Percentiles rank a stretch among this genome's conserved stretches.
These are phyloP conservation scores for Venturia asperata DNA, from an alignment of 2,329 filamentous ascomycete genomes.

Conservation along the genomic window DNA sequence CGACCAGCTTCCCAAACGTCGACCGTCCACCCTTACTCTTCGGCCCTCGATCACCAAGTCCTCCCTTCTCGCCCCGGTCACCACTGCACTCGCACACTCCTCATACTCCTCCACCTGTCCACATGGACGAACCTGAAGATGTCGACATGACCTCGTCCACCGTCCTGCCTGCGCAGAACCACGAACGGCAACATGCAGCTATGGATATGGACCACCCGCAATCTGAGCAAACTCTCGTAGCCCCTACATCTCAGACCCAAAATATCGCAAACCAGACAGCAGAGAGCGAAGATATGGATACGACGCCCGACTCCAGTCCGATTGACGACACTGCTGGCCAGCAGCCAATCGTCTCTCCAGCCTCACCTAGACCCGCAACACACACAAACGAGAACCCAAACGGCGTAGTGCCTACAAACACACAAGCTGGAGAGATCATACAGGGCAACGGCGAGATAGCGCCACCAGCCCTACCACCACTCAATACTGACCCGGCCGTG, in stretches of 20 bases:
- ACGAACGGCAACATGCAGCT: constrained; percentile 18
- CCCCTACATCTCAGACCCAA: constrained; percentile 21
- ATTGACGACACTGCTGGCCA: constrained; percentile 4
- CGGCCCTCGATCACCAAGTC: constrained; percentile 27
- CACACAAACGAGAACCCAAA: not conserved
- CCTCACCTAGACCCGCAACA: not conserved
- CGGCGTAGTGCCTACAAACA: not conserved
- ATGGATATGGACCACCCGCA: constrained; percentile 20
- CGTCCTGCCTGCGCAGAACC: constrained; percentile 25
- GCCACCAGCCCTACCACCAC: not conserved
- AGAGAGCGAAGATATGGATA: constrained; percentile 36
- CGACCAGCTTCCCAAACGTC: constrained; percentile 27
- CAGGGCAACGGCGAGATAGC: constrained; percentile 4
- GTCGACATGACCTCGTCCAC: constrained; percentile 32
- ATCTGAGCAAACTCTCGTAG: constrained; percentile 26
- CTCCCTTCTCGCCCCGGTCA: constrained; percentile 23
- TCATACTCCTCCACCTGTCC: constrained; percentile 11
- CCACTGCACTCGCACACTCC: constrained; percentile 15
- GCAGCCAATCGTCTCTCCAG: not conserved
- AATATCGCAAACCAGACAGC: constrained; percentile 21
- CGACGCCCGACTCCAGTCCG: constrained; percentile 30
- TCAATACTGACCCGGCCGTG: not conserved
- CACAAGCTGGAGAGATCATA: not conserved
- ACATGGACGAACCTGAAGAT: constrained; percentile 25
- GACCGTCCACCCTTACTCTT: constrained; percentile 34